Evolutionary conservation across 805 yeast species (phyloP).

Genomic region (Lachancea mirantina): DNA sequence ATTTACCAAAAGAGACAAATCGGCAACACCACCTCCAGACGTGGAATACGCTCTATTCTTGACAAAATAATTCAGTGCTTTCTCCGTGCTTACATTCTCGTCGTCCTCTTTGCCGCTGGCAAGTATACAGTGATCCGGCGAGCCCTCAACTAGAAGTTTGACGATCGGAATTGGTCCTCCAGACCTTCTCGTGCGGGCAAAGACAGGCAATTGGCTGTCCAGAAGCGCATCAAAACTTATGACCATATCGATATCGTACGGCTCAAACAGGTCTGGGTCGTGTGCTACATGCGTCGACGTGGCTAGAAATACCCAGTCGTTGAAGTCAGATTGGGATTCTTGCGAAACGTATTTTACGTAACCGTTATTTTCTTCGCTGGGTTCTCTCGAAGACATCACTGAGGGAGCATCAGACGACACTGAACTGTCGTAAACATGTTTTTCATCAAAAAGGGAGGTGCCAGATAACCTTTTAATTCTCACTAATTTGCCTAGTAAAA

Average conservation of each 20-base stretch:
- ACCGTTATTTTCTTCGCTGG: constrained; percentile 8
- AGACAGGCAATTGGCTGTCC: constrained; percentile 27
- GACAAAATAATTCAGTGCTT: constrained; percentile 26
- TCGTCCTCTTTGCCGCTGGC: constrained; percentile 12
- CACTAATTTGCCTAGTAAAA: constrained; percentile 63
- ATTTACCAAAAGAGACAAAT: not conserved
- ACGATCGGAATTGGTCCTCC: constrained; percentile 35
- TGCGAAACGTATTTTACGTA: constrained; percentile 22
- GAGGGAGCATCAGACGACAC: constrained; percentile 2
- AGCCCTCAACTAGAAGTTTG: constrained; percentile 39
- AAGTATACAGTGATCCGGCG: constrained; percentile 38
- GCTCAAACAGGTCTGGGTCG: constrained; percentile 27
- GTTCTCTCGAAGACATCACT: constrained; percentile 2
- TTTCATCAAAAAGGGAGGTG: constrained; percentile 43
- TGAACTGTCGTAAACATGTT: constrained; percentile 12
- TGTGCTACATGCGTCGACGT: constrained; percentile 39
- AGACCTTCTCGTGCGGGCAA: constrained; percentile 21
- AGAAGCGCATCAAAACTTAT: constrained; percentile 43
- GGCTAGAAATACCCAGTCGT: constrained; percentile 36
- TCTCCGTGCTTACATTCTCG: constrained; percentile 17
- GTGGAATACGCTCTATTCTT: constrained; percentile 6
- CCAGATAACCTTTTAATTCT: constrained; percentile 64
- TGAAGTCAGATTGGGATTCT: constrained; percentile 13
- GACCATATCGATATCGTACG: constrained; percentile 36
- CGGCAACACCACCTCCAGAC: constrained; percentile 1